Evolutionary conservation across 352 stramenopile genomes (phyloP).

Genomic region (Phytophthora sp.): DNA sequence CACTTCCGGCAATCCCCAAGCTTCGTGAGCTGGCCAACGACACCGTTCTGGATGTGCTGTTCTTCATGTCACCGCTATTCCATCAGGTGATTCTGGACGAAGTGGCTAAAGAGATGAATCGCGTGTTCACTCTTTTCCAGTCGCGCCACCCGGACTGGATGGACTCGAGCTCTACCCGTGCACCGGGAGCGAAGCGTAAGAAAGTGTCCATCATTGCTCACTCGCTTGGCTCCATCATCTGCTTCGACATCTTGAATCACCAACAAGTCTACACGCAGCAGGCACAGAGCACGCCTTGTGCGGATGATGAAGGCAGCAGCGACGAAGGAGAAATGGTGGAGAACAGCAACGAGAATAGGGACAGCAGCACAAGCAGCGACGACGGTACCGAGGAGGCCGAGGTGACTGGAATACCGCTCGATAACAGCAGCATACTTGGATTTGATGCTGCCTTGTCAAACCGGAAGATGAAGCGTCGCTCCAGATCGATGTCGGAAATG

Average conservation of each 20-base stretch:
- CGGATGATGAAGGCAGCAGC: slow-evolving; percentile 42
- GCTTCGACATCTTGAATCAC: slow-evolving; percentile 91
- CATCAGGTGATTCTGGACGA: slow-evolving; percentile 93
- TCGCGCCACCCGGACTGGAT: slow-evolving; percentile 62
- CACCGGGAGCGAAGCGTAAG: slow-evolving; percentile 38
- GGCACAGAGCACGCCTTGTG: slow-evolving; percentile 28
- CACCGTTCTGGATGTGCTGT: slow-evolving; percentile 91
- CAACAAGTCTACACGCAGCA: slow-evolving; percentile 56
- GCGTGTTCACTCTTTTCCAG: slow-evolving; percentile 82
- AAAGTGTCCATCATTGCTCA: slow-evolving; percentile 91
- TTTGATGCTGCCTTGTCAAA: slow-evolving; percentile 40
- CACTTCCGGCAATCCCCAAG: slow-evolving; percentile 89
- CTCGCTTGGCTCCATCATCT: slow-evolving; percentile 92
- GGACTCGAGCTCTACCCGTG: slow-evolving; percentile 8
- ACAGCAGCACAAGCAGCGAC: slow-evolving; percentile 22
- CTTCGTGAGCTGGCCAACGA: slow-evolving; percentile 93
- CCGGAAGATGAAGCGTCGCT: slow-evolving; percentile 40
- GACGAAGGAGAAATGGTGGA: slow-evolving; percentile 41
- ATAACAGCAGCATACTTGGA: slow-evolving; percentile 32
- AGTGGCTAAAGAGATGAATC: slow-evolving; percentile 92
- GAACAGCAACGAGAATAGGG: slow-evolving; percentile 18
- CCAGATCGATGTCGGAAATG: slow-evolving; percentile 53
- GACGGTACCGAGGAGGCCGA: slow-evolving; percentile 7
- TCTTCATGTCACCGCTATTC: slow-evolving; percentile 93
- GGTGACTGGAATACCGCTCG: background rate